Evolutionary conservation across 768 basidiomycete species (phyloP), one percentile per base, ranked within the genome.

Genomic region (Porphyrellus cyaneotinctus): DNA sequence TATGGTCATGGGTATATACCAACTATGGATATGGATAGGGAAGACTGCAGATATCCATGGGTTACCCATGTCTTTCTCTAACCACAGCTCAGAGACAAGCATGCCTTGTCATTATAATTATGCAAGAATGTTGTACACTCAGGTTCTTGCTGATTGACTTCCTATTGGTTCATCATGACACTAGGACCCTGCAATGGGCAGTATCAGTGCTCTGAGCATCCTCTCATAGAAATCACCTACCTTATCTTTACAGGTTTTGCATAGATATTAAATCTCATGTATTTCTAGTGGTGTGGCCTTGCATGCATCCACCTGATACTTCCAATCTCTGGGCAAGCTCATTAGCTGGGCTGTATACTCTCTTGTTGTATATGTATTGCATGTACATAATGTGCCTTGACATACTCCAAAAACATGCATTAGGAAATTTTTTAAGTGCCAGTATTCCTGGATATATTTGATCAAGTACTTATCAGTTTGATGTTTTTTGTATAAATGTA

Each of bases 291-390:
- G 54, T 0, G 64, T n/a, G n/a, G n/a, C n/a, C n/a, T n/a, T n/a
- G n/a, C n/a, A n/a, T n/a, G n/a, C n/a, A n/a, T n/a, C n/a, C n/a
- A 64, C 14, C 6, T 56, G 58, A 33, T 56, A 55, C 8, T 36
- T 33, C 49, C 64, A 63, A 15, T 46, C 39, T 1, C 14, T 24
- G 4, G 68, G 70, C 18, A 71, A 42, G 38, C 69, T 70, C 43
- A 57, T 58, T 6, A 72, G 53, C 4, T 52, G 51, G 0, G 71
- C 71, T 1, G 63, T 59, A 15, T 71, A 71, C 38, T 60, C 60
- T 36, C 66, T 60, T 4, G 64, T 63, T 0, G 56, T 64, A 47
- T 65, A 70, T 0, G 64, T 60, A 22, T 47, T 61, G 50, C 71
- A 72, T 15, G 30, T 30, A n/a, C n/a, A n/a, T n/a, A n/a, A 41